Conservation (phyloP, 2,329 filamentous ascomycete genomes). For the Beauveria sp. region DNA sequence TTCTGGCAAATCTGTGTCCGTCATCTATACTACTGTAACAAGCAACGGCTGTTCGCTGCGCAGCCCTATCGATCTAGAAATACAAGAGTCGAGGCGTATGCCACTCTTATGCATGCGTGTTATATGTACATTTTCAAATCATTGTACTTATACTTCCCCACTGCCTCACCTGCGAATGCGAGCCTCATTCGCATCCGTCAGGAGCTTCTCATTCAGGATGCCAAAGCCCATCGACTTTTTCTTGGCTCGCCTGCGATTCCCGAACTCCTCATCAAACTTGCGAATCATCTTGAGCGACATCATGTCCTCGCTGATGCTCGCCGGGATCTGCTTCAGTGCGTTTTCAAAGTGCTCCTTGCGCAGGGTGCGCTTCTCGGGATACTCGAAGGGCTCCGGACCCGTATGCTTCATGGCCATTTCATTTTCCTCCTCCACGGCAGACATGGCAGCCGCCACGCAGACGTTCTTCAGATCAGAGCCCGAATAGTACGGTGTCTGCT, state of each 20-base stretch:
- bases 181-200: constrained; percentile 35
- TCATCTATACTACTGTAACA: constrained; percentile 4
- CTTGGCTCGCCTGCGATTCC: constrained; percentile 65
- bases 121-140: background rate
- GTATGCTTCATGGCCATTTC: constrained; percentile 28
- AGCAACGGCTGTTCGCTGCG: background rate
- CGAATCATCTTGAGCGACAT: constrained; percentile 73
- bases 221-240: constrained; percentile 54
- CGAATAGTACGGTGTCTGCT: constrained; percentile 67
- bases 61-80: background rate
- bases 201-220: constrained; percentile 29
- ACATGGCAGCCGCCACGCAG: constrained; percentile 70
- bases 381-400: constrained; percentile 42
- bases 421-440: constrained; percentile 69
- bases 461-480: constrained; percentile 80
- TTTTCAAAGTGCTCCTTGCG: constrained; percentile 69
- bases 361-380: constrained; percentile 53
- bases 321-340: constrained; percentile 80
- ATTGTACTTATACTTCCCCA: background rate
- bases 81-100: background rate
- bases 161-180: constrained; percentile 28
- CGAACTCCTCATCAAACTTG: constrained; percentile 94
- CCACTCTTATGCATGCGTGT: background rate
- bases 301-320: constrained; percentile 94
- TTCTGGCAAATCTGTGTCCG: background rate